Conservation (phyloP, 2,329 filamentous ascomycete species). For the Diaporthe amygdali region DNA sequence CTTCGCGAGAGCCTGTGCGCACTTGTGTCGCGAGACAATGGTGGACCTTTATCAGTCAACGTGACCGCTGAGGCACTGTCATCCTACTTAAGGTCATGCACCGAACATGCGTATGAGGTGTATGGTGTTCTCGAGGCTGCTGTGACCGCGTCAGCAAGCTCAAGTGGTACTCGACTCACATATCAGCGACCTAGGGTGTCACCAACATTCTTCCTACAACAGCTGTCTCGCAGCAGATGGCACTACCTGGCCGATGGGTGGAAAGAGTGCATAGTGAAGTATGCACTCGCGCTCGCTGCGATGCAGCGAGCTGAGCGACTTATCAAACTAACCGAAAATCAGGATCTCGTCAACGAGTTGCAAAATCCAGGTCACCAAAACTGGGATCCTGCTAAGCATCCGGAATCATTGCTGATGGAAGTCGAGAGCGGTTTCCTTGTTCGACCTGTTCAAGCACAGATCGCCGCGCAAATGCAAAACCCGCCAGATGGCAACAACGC, state of each 20-base stretch:
- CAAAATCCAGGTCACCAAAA: constrained; percentile 57
- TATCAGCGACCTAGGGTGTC: constrained; percentile 35
- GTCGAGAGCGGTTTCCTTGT: constrained; percentile 65
- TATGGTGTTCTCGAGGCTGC: background rate
- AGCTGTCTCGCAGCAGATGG: constrained; percentile 35
- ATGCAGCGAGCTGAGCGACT: constrained; percentile 51
- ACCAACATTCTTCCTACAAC: constrained; percentile 40
- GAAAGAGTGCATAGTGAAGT: constrained; percentile 42
- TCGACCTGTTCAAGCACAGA: constrained; percentile 58
- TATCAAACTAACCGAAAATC: constrained; percentile 35
- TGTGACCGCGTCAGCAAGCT: background rate
- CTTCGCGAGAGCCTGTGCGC: background rate
- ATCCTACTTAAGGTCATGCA: background rate
- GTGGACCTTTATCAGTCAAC: background rate
- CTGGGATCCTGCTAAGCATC: constrained; percentile 55
- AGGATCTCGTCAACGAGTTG: constrained; percentile 40
- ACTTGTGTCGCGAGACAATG: background rate
- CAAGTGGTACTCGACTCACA: background rate
- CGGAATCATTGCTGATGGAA: constrained; percentile 67
- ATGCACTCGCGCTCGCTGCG: constrained; percentile 44
- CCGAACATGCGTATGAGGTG: background rate
- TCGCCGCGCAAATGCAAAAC: constrained; percentile 59
- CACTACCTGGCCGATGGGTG: constrained; percentile 35
- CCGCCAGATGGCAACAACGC: constrained; percentile 46
- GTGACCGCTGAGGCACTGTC: background rate